These are phyloP conservation scores for Capsella rubella DNA, from an alignment of 441 rosid species.

Conservation along the genomic window DNA sequence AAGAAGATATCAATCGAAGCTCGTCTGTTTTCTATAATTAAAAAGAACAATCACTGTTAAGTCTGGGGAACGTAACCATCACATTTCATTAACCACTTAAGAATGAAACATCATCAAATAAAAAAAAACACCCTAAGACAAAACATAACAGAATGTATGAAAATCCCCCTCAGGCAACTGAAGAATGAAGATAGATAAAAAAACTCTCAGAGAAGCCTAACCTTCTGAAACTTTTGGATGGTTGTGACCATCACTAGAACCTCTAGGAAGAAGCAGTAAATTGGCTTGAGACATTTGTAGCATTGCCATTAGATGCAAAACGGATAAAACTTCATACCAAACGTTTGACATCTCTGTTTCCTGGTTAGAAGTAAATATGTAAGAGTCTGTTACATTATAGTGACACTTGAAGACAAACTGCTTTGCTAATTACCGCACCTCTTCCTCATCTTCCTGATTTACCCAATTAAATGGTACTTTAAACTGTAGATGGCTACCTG, in stretches of 20 bases:
- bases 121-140: not conserved
- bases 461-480: slow-evolving; percentile 90
- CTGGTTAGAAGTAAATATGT: slow-evolving; percentile 54
- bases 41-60: slow-evolving; percentile 30
- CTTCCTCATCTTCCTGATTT: slow-evolving; percentile 93
- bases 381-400: slow-evolving; percentile 19
- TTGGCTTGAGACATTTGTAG: slow-evolving; percentile 84
- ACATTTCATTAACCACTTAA: not conserved
- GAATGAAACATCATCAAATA: not conserved
- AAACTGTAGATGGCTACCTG: slow-evolving; percentile 78
- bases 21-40: slow-evolving; percentile 75
- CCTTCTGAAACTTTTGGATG: slow-evolving; percentile 95
- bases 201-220: slow-evolving; percentile 43
- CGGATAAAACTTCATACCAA: slow-evolving; percentile 97
- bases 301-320: slow-evolving; percentile 97
- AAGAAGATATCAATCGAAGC: slow-evolving; percentile 90
- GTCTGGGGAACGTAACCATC: slow-evolving; percentile 12
- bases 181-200: slow-evolving; percentile 16
- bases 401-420: slow-evolving; percentile 15
- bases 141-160: slow-evolving; percentile 2
- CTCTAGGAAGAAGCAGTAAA: slow-evolving; percentile 85
- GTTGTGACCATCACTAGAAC: slow-evolving; percentile 69
- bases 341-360: slow-evolving; percentile 84
- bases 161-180: not conserved
- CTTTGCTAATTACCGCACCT: slow-evolving; percentile 55